Conservation (phyloP, 352 stramenopile genomes). For the Aphanomyces invadans region DNA sequence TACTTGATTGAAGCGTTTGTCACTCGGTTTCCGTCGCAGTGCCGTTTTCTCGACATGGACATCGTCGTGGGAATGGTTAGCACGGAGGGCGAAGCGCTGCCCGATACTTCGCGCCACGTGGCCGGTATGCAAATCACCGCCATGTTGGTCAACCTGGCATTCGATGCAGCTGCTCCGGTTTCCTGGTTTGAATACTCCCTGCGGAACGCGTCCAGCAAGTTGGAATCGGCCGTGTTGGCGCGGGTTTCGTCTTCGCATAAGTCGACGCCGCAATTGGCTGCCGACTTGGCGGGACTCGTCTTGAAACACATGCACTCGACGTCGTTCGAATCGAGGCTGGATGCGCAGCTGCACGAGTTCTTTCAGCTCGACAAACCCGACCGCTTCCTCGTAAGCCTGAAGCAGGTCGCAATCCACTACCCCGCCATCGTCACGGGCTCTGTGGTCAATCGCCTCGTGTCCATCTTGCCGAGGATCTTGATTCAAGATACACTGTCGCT, state of each 20-base stretch:
- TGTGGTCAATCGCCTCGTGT: constrained; percentile 67
- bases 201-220: not conserved
- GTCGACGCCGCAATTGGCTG: constrained; percentile 48
- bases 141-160: constrained; percentile 9
- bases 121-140: constrained; percentile 45
- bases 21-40: constrained; percentile 35
- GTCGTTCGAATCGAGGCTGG: not conserved
- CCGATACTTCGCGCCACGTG: constrained; percentile 41
- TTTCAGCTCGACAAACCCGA: constrained; percentile 22
- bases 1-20: constrained; percentile 46
- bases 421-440: constrained; percentile 44
- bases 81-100: constrained; percentile 31
- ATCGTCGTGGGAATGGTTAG: constrained; percentile 37
- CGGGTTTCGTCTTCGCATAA: constrained; percentile 28
- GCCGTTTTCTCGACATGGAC: constrained; percentile 31
- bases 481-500: not conserved
- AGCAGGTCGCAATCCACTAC: constrained; percentile 42
- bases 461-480: constrained; percentile 37
- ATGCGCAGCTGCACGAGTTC: not conserved
- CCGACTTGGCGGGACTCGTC: constrained; percentile 54
- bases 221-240: not conserved
- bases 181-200: not conserved
- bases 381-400: constrained; percentile 5
- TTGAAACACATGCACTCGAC: constrained; percentile 25
- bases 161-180: not conserved